Base-by-base conservation (phyloP, 2,329 filamentous ascomycete species). In the Aspergillus sp. region DNA sequence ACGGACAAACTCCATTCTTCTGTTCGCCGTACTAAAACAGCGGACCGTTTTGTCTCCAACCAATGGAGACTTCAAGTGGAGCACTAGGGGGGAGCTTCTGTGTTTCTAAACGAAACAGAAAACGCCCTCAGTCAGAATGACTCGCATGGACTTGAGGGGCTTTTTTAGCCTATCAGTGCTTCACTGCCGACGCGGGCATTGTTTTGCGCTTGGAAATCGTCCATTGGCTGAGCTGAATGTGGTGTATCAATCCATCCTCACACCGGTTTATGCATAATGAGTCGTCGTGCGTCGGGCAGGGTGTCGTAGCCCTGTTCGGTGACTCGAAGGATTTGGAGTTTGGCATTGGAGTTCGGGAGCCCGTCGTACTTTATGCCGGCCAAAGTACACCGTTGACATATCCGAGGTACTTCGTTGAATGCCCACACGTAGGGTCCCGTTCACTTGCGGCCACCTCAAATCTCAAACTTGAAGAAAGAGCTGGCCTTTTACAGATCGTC, bases 131-230 rank as follows among this genome's bases (percentile, higher is more conserved):
- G 34, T 58, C 13, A 30, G 48, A 64, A 67, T 68, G 64, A 67
- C 66, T 68, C 59, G 64, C 66, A 68, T 66, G 30, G 54, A 28
- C 53, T 25, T 19, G 48, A 51, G 45, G 47, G 50, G 54, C 58
- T 38, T 47, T 47, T 53, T 54, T 46, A 43, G 48, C 56, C 54
- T 50, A 57, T 50, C 54, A 57, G 11, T 31, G 52, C 22, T 25
- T 50, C 54, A 57, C 8, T 31, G 52, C 22, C 17, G 9, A 25
- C 34, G 15, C 23, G 38, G 19, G 38, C 23, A 38, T 41, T 13
- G 15, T 41, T 19, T 11, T 25, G 41, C 11, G 38, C 8, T 22
- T 22, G 41, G 38, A 47, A 54, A 54, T 31, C 30, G 30, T 25
- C 54, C 23, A 57, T 57, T 51, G 55, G 47, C 17, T 23, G 13